Evolutionary conservation across 2,329 filamentous ascomycete species (phyloP), one percentile per base, ranked within the genome.

Genomic region (Pseudonectria foliicola): DNA sequence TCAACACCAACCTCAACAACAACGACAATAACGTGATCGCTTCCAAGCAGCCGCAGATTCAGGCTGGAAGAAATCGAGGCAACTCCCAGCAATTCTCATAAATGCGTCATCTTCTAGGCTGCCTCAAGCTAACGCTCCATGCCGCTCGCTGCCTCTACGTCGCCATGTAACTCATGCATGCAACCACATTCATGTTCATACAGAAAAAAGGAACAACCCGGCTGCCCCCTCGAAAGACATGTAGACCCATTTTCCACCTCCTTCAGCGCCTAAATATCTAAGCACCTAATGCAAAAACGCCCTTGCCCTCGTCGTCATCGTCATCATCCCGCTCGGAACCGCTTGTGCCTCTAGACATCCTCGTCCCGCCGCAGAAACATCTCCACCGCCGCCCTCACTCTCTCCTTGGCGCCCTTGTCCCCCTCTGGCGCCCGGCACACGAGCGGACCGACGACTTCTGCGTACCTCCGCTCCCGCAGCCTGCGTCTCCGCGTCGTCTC

Each of bases 301-400:
- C 34, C 31, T 32, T 33, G n/a, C n/a, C 27, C 31, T 42, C 48
- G 34, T 37, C 28, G 25, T n/a, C 25, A 13, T 26, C 13, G 28
- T n/a, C 25, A 27, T 27, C 13, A 27, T 11, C 25, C 6, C 6
- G 10, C 12, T 27, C 13, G 25, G 10, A 5, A 6, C 13, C 23
- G 27, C 34, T 29, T 32, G 14, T 26, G 45, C 45, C 44, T 47
- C 56, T 61, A 61, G 45, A 48, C 53, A 11, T 39, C 49, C 25
- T 53, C 47, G 31, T 62, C 60, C 29, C 52, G 50, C 37, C 55
- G 52, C 35, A 66, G 35, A 42, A 93, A 93, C 18, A 86, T 63
- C 54, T 88, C 83, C 21, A 93, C 55, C 10, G 89, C 61, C 8
- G 70, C 70, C 37, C 70, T 68, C 64, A 79, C 82, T 54, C 75